These are phyloP conservation scores for Alternaria alternata DNA, from an alignment of 2,329 filamentous ascomycete genomes.

Conservation along the genomic window DNA sequence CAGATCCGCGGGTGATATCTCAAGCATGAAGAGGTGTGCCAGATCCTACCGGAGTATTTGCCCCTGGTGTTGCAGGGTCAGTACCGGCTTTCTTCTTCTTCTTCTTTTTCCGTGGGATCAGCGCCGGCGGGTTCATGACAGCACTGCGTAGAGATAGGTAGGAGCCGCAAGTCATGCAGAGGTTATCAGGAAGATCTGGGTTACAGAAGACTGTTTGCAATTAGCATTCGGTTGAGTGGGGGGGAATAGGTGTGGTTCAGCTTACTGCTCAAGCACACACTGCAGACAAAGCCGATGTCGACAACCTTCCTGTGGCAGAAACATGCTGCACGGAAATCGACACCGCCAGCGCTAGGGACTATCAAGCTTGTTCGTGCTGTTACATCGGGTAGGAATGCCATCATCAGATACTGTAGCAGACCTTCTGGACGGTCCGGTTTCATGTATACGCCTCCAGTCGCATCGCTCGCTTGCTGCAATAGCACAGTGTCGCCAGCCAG, in stretches of 20 bases:
- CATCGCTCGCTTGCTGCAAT: slow-evolving; percentile 86
- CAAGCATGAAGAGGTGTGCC: slow-evolving; percentile 46
- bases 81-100: slow-evolving; percentile 48
- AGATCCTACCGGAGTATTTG: slow-evolving; percentile 42
- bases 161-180: slow-evolving; percentile 51
- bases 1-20: slow-evolving; percentile 9
- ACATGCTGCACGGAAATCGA: slow-evolving; percentile 97
- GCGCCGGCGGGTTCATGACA: slow-evolving; percentile 43
- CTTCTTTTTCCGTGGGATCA: slow-evolving; percentile 51
- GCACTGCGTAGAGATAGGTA: slow-evolving; percentile 49
- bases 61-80: slow-evolving; percentile 46
- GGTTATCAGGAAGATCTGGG: slow-evolving; percentile 42
- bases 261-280: slow-evolving; percentile 86
- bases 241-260: slow-evolving; percentile 13
- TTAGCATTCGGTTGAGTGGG: slow-evolving; percentile 11
- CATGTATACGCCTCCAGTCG: slow-evolving; percentile 75
- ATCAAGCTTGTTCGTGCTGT: slow-evolving; percentile 71
- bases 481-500: slow-evolving; percentile 88
- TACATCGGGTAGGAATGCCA: slow-evolving; percentile 83
- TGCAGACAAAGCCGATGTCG: slow-evolving; percentile 93
- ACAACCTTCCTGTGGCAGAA: slow-evolving; percentile 95
- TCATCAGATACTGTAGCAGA: slow-evolving; percentile 91
- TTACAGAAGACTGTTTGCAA: slow-evolving; percentile 46
- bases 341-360: slow-evolving; percentile 80
- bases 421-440: slow-evolving; percentile 63